phyloP scores from a whole-genome alignment of 306 rosid species.

The Acacia crassicarpa region DNA sequence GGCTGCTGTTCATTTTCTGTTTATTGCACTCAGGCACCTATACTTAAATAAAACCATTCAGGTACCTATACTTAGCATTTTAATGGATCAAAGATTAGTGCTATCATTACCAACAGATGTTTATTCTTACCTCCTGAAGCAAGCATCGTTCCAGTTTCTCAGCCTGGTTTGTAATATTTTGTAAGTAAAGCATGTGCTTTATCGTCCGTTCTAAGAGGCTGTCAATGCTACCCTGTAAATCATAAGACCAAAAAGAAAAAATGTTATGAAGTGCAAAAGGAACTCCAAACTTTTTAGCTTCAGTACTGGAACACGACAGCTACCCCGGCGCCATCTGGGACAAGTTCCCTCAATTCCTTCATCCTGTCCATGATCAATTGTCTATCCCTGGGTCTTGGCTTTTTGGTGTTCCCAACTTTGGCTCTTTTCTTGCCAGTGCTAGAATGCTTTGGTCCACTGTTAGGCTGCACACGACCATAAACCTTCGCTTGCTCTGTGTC shows the following conservation, averaged over 20 bases:
- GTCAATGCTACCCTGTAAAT: slow-evolving; percentile 85
- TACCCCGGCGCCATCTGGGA: slow-evolving; percentile 83
- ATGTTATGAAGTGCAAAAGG: not conserved
- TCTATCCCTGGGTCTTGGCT: slow-evolving; percentile 82
- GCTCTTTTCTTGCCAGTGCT: slow-evolving; percentile 42
- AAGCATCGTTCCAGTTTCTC: slow-evolving; percentile 57
- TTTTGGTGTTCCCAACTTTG: slow-evolving; percentile 45
- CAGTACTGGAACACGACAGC: not conserved
- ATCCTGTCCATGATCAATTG: slow-evolving; percentile 94
- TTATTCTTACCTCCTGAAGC: slow-evolving; percentile 48
- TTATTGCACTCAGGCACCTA: slow-evolving; percentile 47
- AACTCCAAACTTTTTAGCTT: not conserved
- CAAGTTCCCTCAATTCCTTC: slow-evolving; percentile 84
- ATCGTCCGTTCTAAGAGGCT: slow-evolving; percentile 77
- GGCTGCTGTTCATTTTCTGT: slow-evolving; percentile 21
- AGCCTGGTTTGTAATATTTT: slow-evolving; percentile 60
- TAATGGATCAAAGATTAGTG: not conserved
- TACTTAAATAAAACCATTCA: slow-evolving; percentile 26
- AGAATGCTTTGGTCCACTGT: slow-evolving; percentile 42
- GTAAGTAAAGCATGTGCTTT: slow-evolving; percentile 76
- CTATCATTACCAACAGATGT: not conserved
- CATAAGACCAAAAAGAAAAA: slow-evolving; percentile 19
- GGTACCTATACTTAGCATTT: not conserved
- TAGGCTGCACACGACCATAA: slow-evolving; percentile 21
- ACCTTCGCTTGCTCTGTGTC: slow-evolving; percentile 33